phyloP scores from a whole-genome alignment of 108 stramenopile species.

The Pseudonitzschia pungens region DNA sequence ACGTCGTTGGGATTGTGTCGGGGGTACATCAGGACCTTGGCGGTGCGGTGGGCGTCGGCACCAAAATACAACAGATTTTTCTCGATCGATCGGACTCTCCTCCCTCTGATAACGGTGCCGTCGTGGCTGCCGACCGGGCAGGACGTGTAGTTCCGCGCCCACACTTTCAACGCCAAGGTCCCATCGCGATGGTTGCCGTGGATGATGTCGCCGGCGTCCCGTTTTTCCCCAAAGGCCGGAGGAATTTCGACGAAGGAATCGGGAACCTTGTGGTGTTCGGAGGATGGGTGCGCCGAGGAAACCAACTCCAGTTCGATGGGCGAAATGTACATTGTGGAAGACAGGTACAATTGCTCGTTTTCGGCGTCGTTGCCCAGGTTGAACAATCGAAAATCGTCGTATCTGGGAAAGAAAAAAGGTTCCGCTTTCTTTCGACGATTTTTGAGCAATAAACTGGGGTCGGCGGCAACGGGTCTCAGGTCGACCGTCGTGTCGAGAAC shows the following conservation, averaged over 20 bases:
- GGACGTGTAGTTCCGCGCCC: not conserved
- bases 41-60: not conserved
- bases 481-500: constrained; percentile 2
- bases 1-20: not conserved
- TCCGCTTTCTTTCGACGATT: not conserved
- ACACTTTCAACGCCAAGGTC: not conserved
- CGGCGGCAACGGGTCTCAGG: not conserved
- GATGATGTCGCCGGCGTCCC: not conserved
- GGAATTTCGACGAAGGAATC: not conserved
- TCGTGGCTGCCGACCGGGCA: not conserved
- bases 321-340: not conserved
- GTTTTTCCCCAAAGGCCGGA: not conserved
- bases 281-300: not conserved
- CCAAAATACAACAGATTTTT: constrained; percentile 11
- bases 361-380: not conserved
- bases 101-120: not conserved
- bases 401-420: not conserved
- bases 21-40: not conserved
- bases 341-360: constrained; percentile 4
- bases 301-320: not conserved
- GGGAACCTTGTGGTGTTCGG: not conserved
- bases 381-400: constrained; percentile 12
- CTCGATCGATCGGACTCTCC: not conserved
- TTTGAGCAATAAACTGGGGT: too few relatives aligned
- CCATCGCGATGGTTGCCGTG: not conserved